Base-by-base conservation (phyloP, 306 rosid species). In the Fragaria iinumae region DNA sequence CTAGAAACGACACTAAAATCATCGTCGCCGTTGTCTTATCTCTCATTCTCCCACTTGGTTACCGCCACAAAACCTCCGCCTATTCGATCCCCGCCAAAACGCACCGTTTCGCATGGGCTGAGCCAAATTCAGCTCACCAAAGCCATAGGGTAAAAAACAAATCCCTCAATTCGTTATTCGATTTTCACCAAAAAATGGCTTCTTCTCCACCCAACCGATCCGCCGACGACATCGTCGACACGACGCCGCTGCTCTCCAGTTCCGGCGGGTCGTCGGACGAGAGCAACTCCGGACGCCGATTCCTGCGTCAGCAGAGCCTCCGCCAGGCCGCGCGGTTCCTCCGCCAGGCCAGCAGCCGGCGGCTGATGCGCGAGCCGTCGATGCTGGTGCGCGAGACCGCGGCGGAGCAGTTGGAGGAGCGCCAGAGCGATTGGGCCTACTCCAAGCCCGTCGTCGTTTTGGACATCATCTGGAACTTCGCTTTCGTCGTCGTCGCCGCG, bases 341-440 rank as follows among this genome's bases (percentile, higher is more conserved):
- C 23, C 85, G 96, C 17, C 98, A 92, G 62, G 97, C 97, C n/a
- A 94, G 97, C 81, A 89, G 93, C 67, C 87, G 90, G 2, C 74
- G 96, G 60, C 81, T 86, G 78, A 86, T 94, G 97, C 97, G 98
- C 11, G 98, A 94, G 82, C 97, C 97, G 4, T 94, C 98, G 76
- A 88, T 94, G 88, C 44, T 87, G 43, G 98, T 94, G 25, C 86
- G 98, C 0, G 98, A 94, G 86, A 80, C 93, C 0, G 98, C 98
- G 17, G 98, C 98, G 44, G 98, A 92, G 84, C 98, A 94, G 69
- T 74, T 94, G 81, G 97, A 94, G 87, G 97, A 90, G 88, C 69
- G 96, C 72, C 98, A 94, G 89, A 89, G 95, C 83, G 98, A 94
- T 84, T 94, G 98, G 98, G 98, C 98, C 13, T 92, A 92, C 73